These are phyloP conservation scores for Artemisia annua DNA, from an alignment of 129 eudicot species.

Conservation along the genomic window DNA sequence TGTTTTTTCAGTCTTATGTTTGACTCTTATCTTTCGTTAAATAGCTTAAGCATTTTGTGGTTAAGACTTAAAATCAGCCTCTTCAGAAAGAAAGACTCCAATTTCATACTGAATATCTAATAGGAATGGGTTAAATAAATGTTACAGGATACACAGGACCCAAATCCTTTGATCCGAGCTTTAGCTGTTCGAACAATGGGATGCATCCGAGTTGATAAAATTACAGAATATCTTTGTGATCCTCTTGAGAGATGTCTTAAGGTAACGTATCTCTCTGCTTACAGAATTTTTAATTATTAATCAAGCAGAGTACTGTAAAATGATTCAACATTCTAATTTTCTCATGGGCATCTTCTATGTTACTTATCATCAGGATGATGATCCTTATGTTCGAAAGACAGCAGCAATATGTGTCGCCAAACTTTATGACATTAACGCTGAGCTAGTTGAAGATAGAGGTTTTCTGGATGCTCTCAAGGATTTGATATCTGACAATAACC, in stretches of 20 bases:
- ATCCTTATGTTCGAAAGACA: slow-evolving; percentile 99
- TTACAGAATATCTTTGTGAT: slow-evolving; percentile 96
- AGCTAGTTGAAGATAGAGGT: slow-evolving; percentile 97
- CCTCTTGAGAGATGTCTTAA: slow-evolving; percentile 98
- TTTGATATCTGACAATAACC: slow-evolving; percentile 97
- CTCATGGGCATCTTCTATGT: neutral
- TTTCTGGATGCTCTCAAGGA: slow-evolving; percentile 96
- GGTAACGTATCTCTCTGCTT: slow-evolving; percentile 44
- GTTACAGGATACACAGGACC: slow-evolving; percentile 95
- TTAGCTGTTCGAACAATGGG: slow-evolving; percentile 99
- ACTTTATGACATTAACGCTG: slow-evolving; percentile 96
- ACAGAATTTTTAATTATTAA: neutral
- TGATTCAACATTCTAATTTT: slow-evolving; percentile 9
- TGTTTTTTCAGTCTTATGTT: neutral
- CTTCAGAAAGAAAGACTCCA: neutral
- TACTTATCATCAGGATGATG: slow-evolving; percentile 75
- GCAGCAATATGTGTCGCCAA: slow-evolving; percentile 99
- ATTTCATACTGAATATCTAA: slow-evolving; percentile 1
- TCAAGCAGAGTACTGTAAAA: neutral
- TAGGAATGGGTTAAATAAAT: slow-evolving; percentile 12
- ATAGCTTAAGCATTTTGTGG: slow-evolving; percentile 4
- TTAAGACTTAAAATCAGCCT: neutral
- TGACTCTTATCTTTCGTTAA: neutral
- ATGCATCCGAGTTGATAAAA: slow-evolving; percentile 98
- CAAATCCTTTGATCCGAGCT: slow-evolving; percentile 97